phyloP scores from a whole-genome alignment of 495 filamentous ascomycete genomes.

The Entonaema liquescens region DNA sequence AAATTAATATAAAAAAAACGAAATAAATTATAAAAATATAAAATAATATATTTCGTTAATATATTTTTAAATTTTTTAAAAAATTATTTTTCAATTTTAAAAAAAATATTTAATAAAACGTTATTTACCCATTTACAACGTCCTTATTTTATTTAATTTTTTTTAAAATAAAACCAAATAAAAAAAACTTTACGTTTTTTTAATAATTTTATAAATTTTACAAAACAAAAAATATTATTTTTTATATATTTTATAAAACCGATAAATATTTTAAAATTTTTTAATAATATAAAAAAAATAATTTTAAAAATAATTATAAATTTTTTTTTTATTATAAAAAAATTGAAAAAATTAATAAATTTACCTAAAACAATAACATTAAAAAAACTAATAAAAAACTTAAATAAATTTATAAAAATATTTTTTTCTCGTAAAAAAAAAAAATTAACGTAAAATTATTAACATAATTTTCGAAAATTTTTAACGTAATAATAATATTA shows the following conservation, averaged over 20 bases:
- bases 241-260: slow-evolving; percentile 8
- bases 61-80: slow-evolving; percentile 1
- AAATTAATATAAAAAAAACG: neutral
- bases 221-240: neutral
- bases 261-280: slow-evolving; percentile 15
- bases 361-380: no score
- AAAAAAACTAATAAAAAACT: slow-evolving; percentile 11
- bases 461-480: slow-evolving; percentile 1
- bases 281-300: neutral
- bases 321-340: no score
- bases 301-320: neutral
- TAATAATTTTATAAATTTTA: neutral
- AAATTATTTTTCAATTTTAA: neutral
- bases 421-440: neutral
- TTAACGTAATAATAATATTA: neutral
- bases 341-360: no score
- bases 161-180: neutral
- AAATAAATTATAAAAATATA: slow-evolving; percentile 2
- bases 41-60: slow-evolving; percentile 1
- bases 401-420: neutral
- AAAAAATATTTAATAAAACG: neutral
- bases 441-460: neutral
- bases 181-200: neutral
- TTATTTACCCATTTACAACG: neutral
- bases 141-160: neutral